A percentile compares a stretch with the other conserved stretches of the same genome.
These are phyloP conservation scores for Candida boidinii DNA, from an alignment of 805 yeast genomes.

Conservation along the genomic window DNA sequence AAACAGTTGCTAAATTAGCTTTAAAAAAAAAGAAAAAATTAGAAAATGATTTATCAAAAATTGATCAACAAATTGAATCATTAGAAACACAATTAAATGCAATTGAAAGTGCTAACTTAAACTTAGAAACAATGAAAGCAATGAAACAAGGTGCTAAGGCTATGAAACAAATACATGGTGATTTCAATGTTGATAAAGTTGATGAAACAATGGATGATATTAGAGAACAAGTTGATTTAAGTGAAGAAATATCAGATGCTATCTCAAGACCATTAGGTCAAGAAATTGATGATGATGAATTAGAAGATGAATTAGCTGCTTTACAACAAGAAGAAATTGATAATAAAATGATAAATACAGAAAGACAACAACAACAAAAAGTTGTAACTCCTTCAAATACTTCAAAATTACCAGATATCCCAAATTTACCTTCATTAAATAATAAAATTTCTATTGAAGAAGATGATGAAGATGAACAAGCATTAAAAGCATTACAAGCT, in stretches of 20 bases:
- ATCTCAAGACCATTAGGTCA: conserved; percentile 87
- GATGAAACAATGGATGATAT: conserved; percentile 98
- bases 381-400: conserved; percentile 6
- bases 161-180: conserved; percentile 93
- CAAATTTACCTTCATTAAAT: conserved; percentile 35
- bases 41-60: conserved; percentile 69
- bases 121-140: conserved; percentile 96
- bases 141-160: conserved; percentile 98
- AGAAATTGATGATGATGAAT: conserved; percentile 77
- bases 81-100: conserved; percentile 85
- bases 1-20: conserved; percentile 72
- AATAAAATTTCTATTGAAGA: conserved; percentile 42
- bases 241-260: conserved; percentile 94
- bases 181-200: conserved; percentile 91
- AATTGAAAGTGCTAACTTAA: conserved; percentile 91
- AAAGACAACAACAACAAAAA: conserved; percentile 23
- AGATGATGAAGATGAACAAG: conserved; percentile 79
- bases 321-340: conserved; percentile 77
- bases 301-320: conserved; percentile 87
- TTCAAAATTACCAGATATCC: conserved; percentile 38
- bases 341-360: conserved; percentile 41
- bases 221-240: conserved; percentile 90
- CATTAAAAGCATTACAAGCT: conserved; percentile 71
- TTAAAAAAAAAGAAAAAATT: conserved; percentile 79
- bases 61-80: conserved; percentile 82